Conservation (phyloP, 371 early-diverging fungal species). For the Fennellomyces sp. region DNA sequence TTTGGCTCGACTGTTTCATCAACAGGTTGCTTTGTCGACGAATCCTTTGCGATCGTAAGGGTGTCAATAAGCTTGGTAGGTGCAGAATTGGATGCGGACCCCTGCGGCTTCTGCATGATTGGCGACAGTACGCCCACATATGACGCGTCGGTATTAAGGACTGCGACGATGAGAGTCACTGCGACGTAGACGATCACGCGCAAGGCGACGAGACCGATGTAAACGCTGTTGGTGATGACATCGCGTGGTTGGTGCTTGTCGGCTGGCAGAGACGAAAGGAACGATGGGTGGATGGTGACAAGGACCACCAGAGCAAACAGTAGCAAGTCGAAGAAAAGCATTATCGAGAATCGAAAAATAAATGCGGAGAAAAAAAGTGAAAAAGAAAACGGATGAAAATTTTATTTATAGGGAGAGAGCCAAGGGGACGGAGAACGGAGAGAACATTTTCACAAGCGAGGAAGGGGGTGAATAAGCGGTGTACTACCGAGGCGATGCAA, state of each 20-base stretch:
- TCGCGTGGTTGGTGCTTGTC: no score
- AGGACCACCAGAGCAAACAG: background rate
- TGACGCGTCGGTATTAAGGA: background rate
- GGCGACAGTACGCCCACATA: background rate
- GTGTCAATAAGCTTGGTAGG: background rate
- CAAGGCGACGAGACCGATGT: background rate
- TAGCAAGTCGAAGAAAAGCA: background rate
- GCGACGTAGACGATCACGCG: conserved; percentile 2
- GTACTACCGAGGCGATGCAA: conserved; percentile 12
- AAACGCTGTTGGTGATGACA: background rate
- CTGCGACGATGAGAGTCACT: background rate
- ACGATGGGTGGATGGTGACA: background rate
- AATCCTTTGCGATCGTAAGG: background rate
- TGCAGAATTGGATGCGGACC: background rate
- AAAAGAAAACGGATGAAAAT: no score
- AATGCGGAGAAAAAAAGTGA: conserved; percentile 2
- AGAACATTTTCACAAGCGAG: no score
- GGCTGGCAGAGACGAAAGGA: background rate
- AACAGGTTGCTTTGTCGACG: no score
- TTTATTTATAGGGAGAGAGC: no score
- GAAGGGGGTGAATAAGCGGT: no score
- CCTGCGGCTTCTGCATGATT: conserved; percentile 2
- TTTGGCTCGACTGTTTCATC: no score
- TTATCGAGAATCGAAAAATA: background rate
- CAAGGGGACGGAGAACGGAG: no score